phyloP scores from a whole-genome alignment of 2,329 filamentous ascomycete species.

The Bipolaris sorokiniana region DNA sequence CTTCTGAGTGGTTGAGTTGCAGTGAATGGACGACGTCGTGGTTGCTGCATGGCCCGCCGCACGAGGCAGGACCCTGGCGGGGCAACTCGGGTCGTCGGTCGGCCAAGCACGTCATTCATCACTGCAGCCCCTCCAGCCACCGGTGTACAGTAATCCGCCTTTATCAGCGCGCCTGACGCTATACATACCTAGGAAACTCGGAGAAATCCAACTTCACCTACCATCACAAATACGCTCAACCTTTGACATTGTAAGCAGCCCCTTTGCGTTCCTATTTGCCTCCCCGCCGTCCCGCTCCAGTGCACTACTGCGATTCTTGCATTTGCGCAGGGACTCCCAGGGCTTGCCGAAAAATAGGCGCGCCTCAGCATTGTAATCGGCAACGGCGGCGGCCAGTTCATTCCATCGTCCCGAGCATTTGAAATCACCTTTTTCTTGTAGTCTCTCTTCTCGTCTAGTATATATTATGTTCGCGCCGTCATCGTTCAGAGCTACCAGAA shows the following conservation, averaged over 20 bases:
- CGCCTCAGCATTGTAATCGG: constrained; percentile 39
- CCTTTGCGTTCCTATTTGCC: constrained; percentile 5
- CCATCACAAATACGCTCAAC: constrained; percentile 25
- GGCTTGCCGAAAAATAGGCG: constrained; percentile 42
- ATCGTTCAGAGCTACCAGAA: constrained; percentile 46
- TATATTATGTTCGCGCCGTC: constrained; percentile 51
- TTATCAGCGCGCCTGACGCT: constrained; percentile 32
- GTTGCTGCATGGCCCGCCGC: constrained; percentile 11
- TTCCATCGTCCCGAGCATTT: constrained; percentile 45
- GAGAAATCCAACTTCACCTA: constrained; percentile 11
- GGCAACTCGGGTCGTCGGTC: constrained; percentile 21
- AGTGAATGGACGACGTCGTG: neutral
- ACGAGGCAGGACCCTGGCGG: constrained; percentile 21
- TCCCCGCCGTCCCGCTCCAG: constrained; percentile 7
- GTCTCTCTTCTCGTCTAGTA: constrained; percentile 31
- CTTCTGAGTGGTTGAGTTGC: too few relatives aligned
- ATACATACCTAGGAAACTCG: constrained; percentile 13
- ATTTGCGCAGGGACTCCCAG: constrained; percentile 34
- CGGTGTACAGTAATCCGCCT: constrained; percentile 26
- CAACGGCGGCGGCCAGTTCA: constrained; percentile 35
- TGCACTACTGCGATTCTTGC: constrained; percentile 12
- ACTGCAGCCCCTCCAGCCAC: constrained; percentile 23
- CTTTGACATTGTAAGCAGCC: constrained; percentile 35
- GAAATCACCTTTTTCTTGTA: constrained; percentile 37
- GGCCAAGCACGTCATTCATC: constrained; percentile 32